Evolutionary conservation across 768 basidiomycete genomes (phyloP), one percentile per base, ranked within the genome.

Genomic region (Mycena indigotica): DNA sequence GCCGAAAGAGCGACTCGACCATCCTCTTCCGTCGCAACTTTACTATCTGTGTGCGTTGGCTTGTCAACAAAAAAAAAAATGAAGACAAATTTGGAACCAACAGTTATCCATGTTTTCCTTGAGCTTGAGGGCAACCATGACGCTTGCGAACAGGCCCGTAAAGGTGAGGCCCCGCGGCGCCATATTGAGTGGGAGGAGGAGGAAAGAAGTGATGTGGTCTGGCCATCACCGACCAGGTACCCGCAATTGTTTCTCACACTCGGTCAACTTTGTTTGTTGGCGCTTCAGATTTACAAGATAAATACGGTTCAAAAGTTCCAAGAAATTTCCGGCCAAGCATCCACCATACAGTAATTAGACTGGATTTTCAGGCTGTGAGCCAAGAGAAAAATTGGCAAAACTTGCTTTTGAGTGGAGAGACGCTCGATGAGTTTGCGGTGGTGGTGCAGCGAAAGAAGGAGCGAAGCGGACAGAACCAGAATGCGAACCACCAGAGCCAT

Each of bases 41-140:
- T 70, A 23, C 73, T 73, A 64, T 84, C 83, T 83, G 58, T 12
- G 52, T 17, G 46, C 5, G 12, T 13, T 12, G 24, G 21, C 12
- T 26, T 21, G 19, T 15, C 12, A 48, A 44, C 28, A 41, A 26
- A 45, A 35, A 8, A 35, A 8, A 35, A 17, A 17, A 8, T 17
- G 32, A 8, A 35, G 8, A 8, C 17, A 8, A 35, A 17, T 8
- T 8, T 17, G 8, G 10, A 35, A 72, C 77, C 58, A 61, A 80
- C 82, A 83, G 45, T 79, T 72, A 52, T 82, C 78, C 65, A 68
- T 77, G 35, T 72, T 64, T 54, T 80, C 75, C 66, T 81, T 83
- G 35, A 82, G 62, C 62, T 79, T 80, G 45, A 84, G 71, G 25
- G 76, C 73, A 17, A 75, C 66, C 77, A 80, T 80, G 6, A 76